phyloP scores from a whole-genome alignment of 1,284 basidiomycete species.

The Schizophyllum amplum region DNA sequence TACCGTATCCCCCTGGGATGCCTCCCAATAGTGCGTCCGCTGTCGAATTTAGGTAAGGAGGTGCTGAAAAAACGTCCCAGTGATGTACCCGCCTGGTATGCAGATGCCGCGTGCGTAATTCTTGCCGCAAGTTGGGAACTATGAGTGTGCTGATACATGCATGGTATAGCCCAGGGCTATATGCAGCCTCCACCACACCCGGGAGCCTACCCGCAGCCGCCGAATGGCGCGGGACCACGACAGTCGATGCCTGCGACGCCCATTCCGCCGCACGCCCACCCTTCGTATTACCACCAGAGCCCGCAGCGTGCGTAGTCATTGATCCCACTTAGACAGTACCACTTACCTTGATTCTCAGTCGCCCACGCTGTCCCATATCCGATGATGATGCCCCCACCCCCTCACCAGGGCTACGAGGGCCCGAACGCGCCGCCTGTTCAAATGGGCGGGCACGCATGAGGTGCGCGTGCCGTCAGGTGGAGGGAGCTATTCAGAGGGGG shows the following conservation, averaged over 20 bases:
- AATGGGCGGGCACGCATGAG: slow-evolving; percentile 66
- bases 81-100: slow-evolving; percentile 77
- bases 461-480: neutral
- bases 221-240: slow-evolving; percentile 64
- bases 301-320: slow-evolving; percentile 59
- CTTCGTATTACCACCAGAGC: slow-evolving; percentile 73
- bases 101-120: slow-evolving; percentile 84
- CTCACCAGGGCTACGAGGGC: slow-evolving; percentile 63
- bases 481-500: neutral
- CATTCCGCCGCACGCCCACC: slow-evolving; percentile 73
- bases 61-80: slow-evolving; percentile 18
- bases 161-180: slow-evolving; percentile 61
- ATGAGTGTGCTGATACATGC: no score
- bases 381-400: slow-evolving; percentile 81
- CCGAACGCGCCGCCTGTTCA: slow-evolving; percentile 60
- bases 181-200: slow-evolving; percentile 34
- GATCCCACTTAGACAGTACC: slow-evolving; percentile 22
- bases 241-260: slow-evolving; percentile 82
- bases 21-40: slow-evolving; percentile 58
- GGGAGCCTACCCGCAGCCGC: slow-evolving; percentile 32
- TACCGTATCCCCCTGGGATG: slow-evolving; percentile 72
- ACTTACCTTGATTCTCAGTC: slow-evolving; percentile 37
- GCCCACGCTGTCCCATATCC: slow-evolving; percentile 76
- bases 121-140: no score
- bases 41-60: neutral